Conservation (phyloP, 2,329 filamentous ascomycete species). For the Sclerotinia sclerotiorum region DNA sequence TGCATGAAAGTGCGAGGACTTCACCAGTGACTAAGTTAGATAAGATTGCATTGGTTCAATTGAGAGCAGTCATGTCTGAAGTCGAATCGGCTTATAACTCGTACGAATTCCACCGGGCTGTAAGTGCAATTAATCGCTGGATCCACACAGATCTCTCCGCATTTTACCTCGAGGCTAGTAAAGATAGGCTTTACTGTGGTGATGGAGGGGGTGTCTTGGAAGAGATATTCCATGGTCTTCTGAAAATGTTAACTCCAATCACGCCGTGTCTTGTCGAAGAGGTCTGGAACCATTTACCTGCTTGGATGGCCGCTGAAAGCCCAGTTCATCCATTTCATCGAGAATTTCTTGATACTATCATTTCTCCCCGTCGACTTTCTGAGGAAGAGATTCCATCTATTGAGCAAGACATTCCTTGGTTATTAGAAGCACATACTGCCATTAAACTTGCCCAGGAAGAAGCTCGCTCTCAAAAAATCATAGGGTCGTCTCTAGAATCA, state of each 20-base stretch:
- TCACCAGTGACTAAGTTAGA: conserved; percentile 61
- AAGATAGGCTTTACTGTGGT: conserved; percentile 88
- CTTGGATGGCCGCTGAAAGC: conserved; percentile 53
- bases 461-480: conserved; percentile 66
- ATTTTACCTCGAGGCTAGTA: conserved; percentile 90
- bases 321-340: conserved; percentile 47
- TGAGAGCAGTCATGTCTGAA: conserved; percentile 62
- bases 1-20: conserved; percentile 49
- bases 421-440: conserved; percentile 51
- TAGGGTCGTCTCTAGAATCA: conserved; percentile 81
- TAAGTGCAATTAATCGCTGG: conserved; percentile 75
- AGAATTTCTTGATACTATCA: conserved; percentile 30
- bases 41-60: conserved; percentile 73
- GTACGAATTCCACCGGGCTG: conserved; percentile 80
- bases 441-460: conserved; percentile 76
- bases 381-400: conserved; percentile 10
- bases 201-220: conserved; percentile 63
- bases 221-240: conserved; percentile 68
- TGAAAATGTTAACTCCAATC: conserved; percentile 78
- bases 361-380: conserved; percentile 18
- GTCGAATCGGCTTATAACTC: conserved; percentile 65
- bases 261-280: conserved; percentile 85
- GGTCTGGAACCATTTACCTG: conserved; percentile 75
- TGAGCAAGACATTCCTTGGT: conserved; percentile 31
- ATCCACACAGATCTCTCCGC: conserved; percentile 80